Percentiles rank a stretch among this genome's conserved stretches.
These are phyloP conservation scores for Novymonas esmeraldas DNA, from an alignment of 208 protist genomes.

Conservation along the genomic window DNA sequence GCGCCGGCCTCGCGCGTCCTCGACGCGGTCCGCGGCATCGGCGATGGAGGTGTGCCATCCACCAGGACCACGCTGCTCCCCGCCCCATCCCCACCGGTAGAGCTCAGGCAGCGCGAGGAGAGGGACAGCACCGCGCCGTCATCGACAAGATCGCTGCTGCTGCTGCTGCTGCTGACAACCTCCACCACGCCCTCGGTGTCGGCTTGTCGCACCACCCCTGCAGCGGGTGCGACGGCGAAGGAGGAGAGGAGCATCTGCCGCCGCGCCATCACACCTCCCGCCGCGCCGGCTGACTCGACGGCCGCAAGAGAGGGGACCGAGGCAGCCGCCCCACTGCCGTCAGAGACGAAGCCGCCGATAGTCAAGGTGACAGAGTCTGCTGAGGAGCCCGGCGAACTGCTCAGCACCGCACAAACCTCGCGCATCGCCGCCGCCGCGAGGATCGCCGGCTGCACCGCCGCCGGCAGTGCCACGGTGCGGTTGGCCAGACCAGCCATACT, in stretches of 20 bases:
- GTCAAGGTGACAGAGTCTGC: conserved; percentile 37
- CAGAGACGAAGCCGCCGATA: conserved; percentile 31
- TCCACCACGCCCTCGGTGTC: background rate
- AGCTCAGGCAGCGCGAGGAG: background rate
- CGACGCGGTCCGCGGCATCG: too few species aligned
- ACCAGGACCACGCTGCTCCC: conserved; percentile 4
- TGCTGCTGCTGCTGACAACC: background rate
- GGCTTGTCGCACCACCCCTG: background rate
- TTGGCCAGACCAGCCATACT: conserved; percentile 36
- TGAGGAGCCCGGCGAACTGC: background rate
- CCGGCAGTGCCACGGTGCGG: conserved; percentile 47
- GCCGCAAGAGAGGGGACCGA: background rate
- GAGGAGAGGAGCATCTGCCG: conserved; percentile 24
- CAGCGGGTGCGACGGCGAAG: background rate
- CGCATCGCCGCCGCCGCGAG: conserved; percentile 24
- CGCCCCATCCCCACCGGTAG: background rate
- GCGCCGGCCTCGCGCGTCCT: too few species aligned
- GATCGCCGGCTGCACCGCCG: conserved; percentile 36
- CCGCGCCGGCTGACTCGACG: background rate
- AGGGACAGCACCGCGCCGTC: conserved; percentile 1
- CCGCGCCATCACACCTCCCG: background rate
- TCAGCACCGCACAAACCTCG: conserved; percentile 9
- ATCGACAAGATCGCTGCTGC: background rate
- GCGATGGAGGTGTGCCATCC: background rate
- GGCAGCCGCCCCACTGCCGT: background rate